phyloP scores from a whole-genome alignment of 306 rosid genomes.

The Acacia acuminata region DNA sequence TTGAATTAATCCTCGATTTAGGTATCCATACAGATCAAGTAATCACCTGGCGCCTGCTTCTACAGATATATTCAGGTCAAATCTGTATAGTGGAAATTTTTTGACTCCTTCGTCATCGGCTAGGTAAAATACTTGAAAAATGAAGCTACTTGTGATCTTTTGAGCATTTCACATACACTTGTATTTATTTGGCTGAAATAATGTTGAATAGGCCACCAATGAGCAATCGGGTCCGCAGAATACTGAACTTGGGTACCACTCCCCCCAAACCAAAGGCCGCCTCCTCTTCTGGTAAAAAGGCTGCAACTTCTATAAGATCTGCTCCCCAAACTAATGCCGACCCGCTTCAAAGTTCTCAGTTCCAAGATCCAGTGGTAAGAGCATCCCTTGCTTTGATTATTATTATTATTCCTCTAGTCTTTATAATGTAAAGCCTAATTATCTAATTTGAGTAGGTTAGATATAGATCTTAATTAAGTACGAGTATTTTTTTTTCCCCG shows the following conservation, averaged over 20 bases:
- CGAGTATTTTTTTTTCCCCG: too few species aligned
- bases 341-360: neutral
- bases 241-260: neutral
- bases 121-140: constrained; percentile 10
- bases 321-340: neutral
- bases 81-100: neutral
- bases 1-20: neutral
- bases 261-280: neutral
- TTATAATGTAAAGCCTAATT: too few species aligned
- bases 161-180: neutral
- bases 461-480: too few species aligned
- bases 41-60: neutral
- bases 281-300: neutral
- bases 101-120: neutral
- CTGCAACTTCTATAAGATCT: neutral
- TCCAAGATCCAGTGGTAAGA: neutral
- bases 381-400: neutral
- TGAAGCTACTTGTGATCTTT: neutral
- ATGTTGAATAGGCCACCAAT: neutral
- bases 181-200: neutral
- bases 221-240: neutral
- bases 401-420: neutral
- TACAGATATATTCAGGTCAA: neutral
- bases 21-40: neutral
- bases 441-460: too few species aligned